Conservation (phyloP, 2,329 filamentous ascomycete species). For the Dendrostoma leiphaemia region DNA sequence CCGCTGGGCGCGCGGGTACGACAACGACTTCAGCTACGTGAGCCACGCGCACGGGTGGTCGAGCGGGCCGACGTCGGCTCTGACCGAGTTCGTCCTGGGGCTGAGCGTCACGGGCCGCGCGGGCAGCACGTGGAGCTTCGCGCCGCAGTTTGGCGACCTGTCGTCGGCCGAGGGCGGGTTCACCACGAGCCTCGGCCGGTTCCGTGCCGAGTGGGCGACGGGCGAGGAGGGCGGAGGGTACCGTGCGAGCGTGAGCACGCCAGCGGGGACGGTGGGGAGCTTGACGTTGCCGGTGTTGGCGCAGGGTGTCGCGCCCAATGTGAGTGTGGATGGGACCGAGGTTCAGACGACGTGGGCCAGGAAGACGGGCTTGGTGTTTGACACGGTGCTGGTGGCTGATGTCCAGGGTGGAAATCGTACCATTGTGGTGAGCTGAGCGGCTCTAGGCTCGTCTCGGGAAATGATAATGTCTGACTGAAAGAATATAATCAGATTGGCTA, state of each 20-base stretch:
- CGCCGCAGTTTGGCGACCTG: slow-evolving; percentile 39
- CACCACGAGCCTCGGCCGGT: slow-evolving; percentile 36
- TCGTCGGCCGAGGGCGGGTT: slow-evolving; percentile 38
- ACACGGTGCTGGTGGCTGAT: slow-evolving; percentile 15
- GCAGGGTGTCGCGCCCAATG: slow-evolving; percentile 10
- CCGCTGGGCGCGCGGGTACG: slow-evolving; percentile 49
- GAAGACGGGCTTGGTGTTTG: slow-evolving; percentile 13
- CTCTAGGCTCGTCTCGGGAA: not conserved
- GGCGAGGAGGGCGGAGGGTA: slow-evolving; percentile 18
- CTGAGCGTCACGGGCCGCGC: slow-evolving; percentile 35
- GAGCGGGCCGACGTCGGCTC: slow-evolving; percentile 43
- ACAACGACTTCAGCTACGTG: slow-evolving; percentile 43
- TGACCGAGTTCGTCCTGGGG: slow-evolving; percentile 43
- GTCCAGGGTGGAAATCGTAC: slow-evolving; percentile 13
- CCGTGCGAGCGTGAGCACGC: slow-evolving; percentile 24
- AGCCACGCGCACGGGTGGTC: slow-evolving; percentile 52
- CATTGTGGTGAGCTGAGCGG: slow-evolving; percentile 12
- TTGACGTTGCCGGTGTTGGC: slow-evolving; percentile 24
- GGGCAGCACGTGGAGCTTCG: slow-evolving; percentile 35
- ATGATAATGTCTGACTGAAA: not conserved
- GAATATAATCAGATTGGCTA: not conserved
- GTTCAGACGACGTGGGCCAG: slow-evolving; percentile 12
- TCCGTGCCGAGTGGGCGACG: slow-evolving; percentile 30
- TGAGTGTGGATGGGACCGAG: slow-evolving; percentile 23
- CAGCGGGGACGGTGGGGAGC: slow-evolving; percentile 24